Conservation (phyloP, 805 yeast genomes). For the Wickerhamiella lipophila region DNA sequence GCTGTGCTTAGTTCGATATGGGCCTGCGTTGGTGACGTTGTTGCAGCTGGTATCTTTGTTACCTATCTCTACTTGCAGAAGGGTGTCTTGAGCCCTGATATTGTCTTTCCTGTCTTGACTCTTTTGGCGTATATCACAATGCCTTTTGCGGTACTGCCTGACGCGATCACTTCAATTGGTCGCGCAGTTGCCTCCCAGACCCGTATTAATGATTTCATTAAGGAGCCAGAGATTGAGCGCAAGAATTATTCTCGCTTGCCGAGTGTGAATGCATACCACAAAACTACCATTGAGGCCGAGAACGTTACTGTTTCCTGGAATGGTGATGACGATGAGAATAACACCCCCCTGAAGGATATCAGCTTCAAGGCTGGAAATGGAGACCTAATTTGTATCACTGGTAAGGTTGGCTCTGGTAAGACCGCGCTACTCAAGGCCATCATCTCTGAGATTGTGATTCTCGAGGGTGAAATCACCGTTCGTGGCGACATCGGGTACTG, state of each 20-base stretch:
- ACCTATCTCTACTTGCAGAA: constrained; percentile 52
- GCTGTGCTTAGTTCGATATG: constrained; percentile 64
- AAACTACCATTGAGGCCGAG: constrained; percentile 33
- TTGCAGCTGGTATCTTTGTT: constrained; percentile 78
- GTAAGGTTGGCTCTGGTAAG: constrained; percentile 77
- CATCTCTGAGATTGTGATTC: constrained; percentile 62
- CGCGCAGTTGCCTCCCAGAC: constrained; percentile 53
- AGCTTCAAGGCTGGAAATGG: constrained; percentile 57
- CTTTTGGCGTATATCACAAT: constrained; percentile 61
- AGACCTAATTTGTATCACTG: constrained; percentile 67
- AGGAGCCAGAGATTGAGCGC: constrained; percentile 57
- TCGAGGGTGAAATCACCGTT: constrained; percentile 50
- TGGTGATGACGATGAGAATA: constrained; percentile 34
- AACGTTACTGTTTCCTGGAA: constrained; percentile 40
- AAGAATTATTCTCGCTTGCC: constrained; percentile 46
- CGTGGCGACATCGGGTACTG: constrained; percentile 72
- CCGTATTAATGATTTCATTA: constrained; percentile 61
- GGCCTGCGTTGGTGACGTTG: constrained; percentile 74
- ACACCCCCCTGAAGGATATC: constrained; percentile 31
- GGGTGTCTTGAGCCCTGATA: constrained; percentile 67
- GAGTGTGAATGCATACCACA: constrained; percentile 51
- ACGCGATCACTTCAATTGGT: constrained; percentile 66
- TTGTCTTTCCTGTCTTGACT: constrained; percentile 55
- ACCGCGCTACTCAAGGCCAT: constrained; percentile 64
- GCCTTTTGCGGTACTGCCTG: constrained; percentile 85